Conservation (phyloP, 2,329 filamentous ascomycete species). For the Xylariales sp. region DNA sequence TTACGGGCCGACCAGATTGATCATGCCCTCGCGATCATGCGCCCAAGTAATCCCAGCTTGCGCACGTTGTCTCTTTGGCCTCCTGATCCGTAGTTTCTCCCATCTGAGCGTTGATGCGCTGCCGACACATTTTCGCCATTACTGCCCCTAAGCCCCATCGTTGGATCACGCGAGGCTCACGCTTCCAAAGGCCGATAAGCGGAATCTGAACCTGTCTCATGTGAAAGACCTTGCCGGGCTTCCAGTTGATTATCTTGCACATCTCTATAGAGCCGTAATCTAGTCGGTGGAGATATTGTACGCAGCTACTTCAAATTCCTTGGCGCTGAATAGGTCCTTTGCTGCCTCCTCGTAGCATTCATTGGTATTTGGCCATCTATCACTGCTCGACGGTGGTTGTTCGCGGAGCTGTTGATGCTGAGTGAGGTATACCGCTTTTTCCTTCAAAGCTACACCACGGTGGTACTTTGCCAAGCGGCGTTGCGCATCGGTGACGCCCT, state of each 20-base stretch:
- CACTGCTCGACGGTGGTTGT: not conserved
- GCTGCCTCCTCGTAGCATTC: not conserved
- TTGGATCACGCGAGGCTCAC: not conserved
- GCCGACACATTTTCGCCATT: not conserved
- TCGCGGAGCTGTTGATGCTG: not conserved
- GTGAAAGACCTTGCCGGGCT: not conserved
- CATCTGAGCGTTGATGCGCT: not conserved
- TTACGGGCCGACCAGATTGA: too few species aligned
- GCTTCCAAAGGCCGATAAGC: not conserved
- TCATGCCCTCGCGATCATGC: too few species aligned
- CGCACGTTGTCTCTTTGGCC: not conserved
- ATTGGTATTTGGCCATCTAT: not conserved
- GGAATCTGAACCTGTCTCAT: not conserved
- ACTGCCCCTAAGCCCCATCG: not conserved
- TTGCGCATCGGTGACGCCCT: not conserved
- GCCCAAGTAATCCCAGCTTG: constrained; percentile 9
- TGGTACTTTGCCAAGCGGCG: not conserved
- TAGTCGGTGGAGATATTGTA: not conserved
- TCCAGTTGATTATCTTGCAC: not conserved
- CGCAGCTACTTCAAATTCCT: not conserved
- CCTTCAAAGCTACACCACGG: not conserved
- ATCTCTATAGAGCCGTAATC: not conserved
- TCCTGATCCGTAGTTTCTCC: not conserved
- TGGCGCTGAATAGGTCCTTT: not conserved
- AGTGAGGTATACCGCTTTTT: not conserved